Base-by-base conservation (phyloP, 371 early-diverging fungal species). In the Mortierella sp. region DNA sequence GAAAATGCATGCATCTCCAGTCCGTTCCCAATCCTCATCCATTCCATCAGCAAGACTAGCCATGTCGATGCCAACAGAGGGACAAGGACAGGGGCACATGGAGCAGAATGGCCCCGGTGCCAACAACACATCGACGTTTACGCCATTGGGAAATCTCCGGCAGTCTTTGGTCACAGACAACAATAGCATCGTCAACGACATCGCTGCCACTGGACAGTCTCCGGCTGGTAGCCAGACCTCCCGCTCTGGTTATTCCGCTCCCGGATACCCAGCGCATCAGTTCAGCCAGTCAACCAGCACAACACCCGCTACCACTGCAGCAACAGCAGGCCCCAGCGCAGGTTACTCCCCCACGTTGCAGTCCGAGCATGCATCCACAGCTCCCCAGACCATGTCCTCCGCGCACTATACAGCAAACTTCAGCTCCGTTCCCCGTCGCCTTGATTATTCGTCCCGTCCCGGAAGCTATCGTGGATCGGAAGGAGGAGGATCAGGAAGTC, bases 311-410 rank as follows among this genome's bases (percentile, higher is more conserved):
- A 57, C 6, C 46, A 47, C n/a, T 34, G 32, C 2, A 4, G 50
- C 51, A 19, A 21, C 23, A 9, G 46, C 44, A 7, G 63, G 49
- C 23, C 26, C 28, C 30, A 39, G 42, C 21, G n/a, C 27, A n/a
- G 69, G 69, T 2, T 61, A 56, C 51, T 68, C 69, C 9, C 61
- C 69, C 12, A 61, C 56, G 7, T 43, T 68, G 6, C 56, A 56
- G 26, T 50, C 69, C 0, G 51, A 56, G 7, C 61, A 39, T 15
- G 15, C 31, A 2, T 28, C 23, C 2, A 28, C 46, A 26, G 43
- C 44, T 5, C 61, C 43, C 15, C 61, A 43, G 30, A 44, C 27
- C 19, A 7, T 34, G n/a, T 50, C 50, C 15, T 49, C 49, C n/a
- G 21, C 37, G 15, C 41, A 50, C 15, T 60, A 50, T 23, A 19